Base-by-base conservation (phyloP, 257 asterid genomes). In the Hygrophila difformis region DNA sequence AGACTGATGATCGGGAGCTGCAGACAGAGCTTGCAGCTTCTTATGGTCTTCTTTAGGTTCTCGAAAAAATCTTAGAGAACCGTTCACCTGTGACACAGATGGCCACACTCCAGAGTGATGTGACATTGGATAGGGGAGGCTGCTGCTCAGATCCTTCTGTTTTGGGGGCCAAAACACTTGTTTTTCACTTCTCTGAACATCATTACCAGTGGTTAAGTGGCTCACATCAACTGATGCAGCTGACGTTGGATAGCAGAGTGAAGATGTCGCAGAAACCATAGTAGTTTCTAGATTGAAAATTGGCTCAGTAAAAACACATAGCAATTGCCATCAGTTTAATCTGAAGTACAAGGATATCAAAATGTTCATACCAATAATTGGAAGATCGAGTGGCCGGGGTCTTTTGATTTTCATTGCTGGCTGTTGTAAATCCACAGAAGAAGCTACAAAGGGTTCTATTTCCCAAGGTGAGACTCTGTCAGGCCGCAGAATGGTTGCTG, bases 401-500 rank as follows among this genome's bases (percentile, higher is more conserved):
- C 93, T 59, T 69, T 84, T 76, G 62, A 40, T 69, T 68, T 78
- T 74, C 51, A 46, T 55, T 33, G 70, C 59, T 15, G 75, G 58
- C 39, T 71, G 93, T 34, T 70, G 53, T 36, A 50, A 26, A 38
- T 78, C 81, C 8, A 53, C 52, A 26, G 72, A 48, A 52, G 85
- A 67, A 60, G 81, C 69, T 50, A 64, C 74, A 55, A 75, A 82
- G 12, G 93, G 92, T 63, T 85, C 95, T 21, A 85, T 74, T 46
- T 85, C 89, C 95, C 95, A 85, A 0, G 85, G 85, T 1, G 95
- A 81, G 54, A 78, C 81, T 65, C 77, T 74, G 22, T 76, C 91
- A 1, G 92, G 91, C 63, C 92, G 70, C 49, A 36, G 46, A 16
- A 72, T 56, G 23, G 72, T 33, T 47, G 87, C 55, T 2, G 82